Conservation (phyloP, 2,329 filamentous ascomycete species). For the Talaromyces sp. region DNA sequence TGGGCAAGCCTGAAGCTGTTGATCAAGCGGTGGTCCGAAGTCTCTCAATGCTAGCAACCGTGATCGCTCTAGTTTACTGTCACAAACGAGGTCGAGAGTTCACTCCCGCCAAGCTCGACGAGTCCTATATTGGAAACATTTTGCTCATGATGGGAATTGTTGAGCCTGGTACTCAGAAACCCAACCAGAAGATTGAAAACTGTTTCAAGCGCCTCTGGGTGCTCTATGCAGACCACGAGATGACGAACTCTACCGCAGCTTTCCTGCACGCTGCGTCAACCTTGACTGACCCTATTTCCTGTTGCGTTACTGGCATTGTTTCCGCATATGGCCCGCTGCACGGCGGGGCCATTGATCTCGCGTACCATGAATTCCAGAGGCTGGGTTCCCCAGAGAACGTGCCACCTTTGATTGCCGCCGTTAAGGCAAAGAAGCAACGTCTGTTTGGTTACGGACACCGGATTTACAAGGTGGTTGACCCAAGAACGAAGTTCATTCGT, state of each 20-base stretch:
- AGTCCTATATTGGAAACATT: neutral
- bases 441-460: conserved; percentile 4
- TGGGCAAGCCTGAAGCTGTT: neutral
- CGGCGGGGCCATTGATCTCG: neutral
- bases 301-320: neutral
- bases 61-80: neutral
- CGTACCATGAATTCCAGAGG: neutral
- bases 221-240: neutral
- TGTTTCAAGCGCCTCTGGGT: neutral
- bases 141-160: neutral
- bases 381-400: neutral
- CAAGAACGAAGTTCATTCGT: neutral
- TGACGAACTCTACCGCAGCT: neutral
- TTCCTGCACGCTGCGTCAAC: neutral
- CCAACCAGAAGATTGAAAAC: neutral
- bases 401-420: neutral
- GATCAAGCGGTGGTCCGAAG: neutral
- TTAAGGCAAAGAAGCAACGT: neutral
- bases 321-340: neutral
- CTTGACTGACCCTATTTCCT: neutral
- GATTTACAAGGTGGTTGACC: neutral
- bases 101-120: neutral
- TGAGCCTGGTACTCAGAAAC: neutral
- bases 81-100: neutral
- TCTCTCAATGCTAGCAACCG: neutral